Evolutionary conservation across 1,139 yeast genomes (phyloP), one percentile per base, ranked within the genome.

Genomic region (Saccharomyces hybrid): DNA sequence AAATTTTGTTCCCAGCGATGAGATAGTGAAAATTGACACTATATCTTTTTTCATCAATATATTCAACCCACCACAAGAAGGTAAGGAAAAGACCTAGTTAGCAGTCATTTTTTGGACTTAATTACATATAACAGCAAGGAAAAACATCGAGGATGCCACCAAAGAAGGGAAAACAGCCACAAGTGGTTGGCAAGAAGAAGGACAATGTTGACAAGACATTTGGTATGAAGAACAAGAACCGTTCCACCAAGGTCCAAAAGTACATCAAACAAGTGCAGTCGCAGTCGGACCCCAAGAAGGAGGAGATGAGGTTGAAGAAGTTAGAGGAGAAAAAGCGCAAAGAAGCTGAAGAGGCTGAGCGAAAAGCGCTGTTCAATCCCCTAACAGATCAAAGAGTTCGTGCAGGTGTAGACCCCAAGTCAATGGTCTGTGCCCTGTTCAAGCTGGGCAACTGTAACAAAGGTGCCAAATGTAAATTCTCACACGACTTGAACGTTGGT

Each of bases 351-450:
- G 88, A 87, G 69, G 82, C 80, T 53, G 98, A 91, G 67, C 93
- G 97, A 4, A 84, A 89, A 9, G 86, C 86, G 34, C 73, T 91
- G 53, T 81, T 89, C 64, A 87, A 84, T 49, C 74, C 81, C 1
- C 76, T 81, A 5, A 77, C 88, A 53, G 86, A 81, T 54, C 98
- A 89, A 70, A 89, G 89, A 69, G 91, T 93, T 32, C 96, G 97
- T 50, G 91, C 93, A 68, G 99, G 99, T 52, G 97, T 90, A 57
- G 99, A 95, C 73, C 99, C 99, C 54, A 93, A 93, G 75, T 83
- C 96, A 4, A 87, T 95, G 48, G 74, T 93, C 27, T 95, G 99
- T 80, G 89, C 88, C 56, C 85, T 84, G 71, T 93, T 89, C 82
- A 93, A 85, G 73, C 83, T 88, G 59, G 97, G 97, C 44, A 77